Base-by-base conservation (phyloP, 768 basidiomycete species). In the Phallus indusiatus region DNA sequence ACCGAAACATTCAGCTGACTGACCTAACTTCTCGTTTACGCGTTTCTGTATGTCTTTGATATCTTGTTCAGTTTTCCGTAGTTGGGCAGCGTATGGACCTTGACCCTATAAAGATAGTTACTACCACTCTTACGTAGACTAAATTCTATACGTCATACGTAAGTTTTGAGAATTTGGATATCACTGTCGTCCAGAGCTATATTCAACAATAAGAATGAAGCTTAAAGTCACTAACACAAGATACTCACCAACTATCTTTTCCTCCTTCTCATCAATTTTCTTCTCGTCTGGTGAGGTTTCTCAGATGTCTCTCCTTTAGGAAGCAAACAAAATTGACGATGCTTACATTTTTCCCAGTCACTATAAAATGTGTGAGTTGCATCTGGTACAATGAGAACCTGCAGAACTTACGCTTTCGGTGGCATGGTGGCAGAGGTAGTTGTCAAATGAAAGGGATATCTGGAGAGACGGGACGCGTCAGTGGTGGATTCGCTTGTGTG, bases 121-220 rank as follows among this genome's bases (percentile, higher is more conserved):
- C 48, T n/a, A 34, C 16, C 24, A 18, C 24, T 20, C 17, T 4
- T 36, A 34, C 16, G 42, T 42, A 42, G 42, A 42, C 28, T 28
- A 42, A 28, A 34, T 20, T 21, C 47, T 28, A 7, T 3, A 24
- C 65, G 37, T 67, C 85, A 61, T 72, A 92, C 95, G 72, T 98
- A 98, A 61, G 95, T 99, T 77, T 97, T 96, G 63, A 99, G 83
- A 65, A 99, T 96, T 71, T 98, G 95, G 54, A 99, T 99, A 70
- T 98, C 96, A 64, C 91, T 93, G 67, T 97, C 95, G 69, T 98
- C 96, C 62, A 99, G 84, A 54, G 88, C 95, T 96, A 61, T 2
- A 54, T 2, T 37, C 28, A 17, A 3, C 6, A 28, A 56, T 18
- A 33, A 53, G 21, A 46, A 21, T 54, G 21, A 54, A 48, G 22